Conservation (phyloP, 805 yeast species). For the Candida nitratophila region DNA sequence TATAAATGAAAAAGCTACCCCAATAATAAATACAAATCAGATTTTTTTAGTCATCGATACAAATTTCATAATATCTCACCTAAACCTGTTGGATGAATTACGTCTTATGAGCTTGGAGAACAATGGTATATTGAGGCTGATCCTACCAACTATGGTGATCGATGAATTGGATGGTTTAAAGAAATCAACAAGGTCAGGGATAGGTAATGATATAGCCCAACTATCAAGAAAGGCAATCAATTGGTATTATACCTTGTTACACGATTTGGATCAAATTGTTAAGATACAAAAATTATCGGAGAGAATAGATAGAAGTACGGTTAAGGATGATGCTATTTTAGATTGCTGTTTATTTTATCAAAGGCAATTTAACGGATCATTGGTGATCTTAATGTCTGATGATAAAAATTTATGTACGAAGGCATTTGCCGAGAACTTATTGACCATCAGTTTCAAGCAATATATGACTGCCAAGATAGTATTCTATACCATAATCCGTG, state of each 20-base stretch:
- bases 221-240: conserved; percentile 66
- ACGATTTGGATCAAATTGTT: conserved; percentile 41
- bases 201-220: conserved; percentile 20
- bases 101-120: conserved; percentile 31
- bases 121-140: conserved; percentile 35
- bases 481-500: neutral
- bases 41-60: conserved; percentile 66
- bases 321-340: conserved; percentile 74
- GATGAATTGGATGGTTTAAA: conserved; percentile 83
- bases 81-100: conserved; percentile 50
- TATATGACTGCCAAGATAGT: conserved; percentile 34
- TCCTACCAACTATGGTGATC: conserved; percentile 67
- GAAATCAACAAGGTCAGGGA: conserved; percentile 22
- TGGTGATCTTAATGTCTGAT: conserved; percentile 66
- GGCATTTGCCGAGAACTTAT: conserved; percentile 59
- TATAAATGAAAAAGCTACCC: neutral
- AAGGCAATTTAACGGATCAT: conserved; percentile 21
- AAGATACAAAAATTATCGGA: conserved; percentile 61
- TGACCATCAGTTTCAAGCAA: conserved; percentile 51
- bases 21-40: neutral
- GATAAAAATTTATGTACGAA: conserved; percentile 79
- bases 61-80: conserved; percentile 69
- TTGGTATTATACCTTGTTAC: conserved; percentile 65
- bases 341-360: conserved; percentile 75
- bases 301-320: conserved; percentile 34